Conservation (phyloP, 495 filamentous ascomycete species). For the Halenospora varia region DNA sequence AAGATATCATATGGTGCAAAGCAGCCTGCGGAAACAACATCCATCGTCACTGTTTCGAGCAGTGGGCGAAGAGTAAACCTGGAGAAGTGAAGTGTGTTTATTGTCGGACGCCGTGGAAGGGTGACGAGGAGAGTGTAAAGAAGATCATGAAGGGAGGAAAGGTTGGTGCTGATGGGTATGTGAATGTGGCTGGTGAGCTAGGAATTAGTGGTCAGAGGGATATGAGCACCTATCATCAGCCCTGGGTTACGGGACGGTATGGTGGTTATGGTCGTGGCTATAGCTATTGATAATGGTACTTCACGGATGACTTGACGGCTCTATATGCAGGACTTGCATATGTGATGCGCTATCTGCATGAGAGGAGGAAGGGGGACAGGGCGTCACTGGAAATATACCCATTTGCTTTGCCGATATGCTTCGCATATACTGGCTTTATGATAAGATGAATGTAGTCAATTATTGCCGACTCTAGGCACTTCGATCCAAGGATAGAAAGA, state of each 20-base stretch:
- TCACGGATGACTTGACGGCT: no score
- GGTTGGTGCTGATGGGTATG: constrained; percentile 47
- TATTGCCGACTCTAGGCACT: no score
- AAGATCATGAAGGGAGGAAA: constrained; percentile 16
- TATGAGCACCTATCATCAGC: constrained; percentile 21
- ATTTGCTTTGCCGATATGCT: no score
- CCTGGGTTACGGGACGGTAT: constrained; percentile 13
- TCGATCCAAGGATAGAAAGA: no score
- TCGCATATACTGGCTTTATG: no score
- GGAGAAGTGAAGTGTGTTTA: constrained; percentile 48
- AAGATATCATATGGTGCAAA: constrained; percentile 59
- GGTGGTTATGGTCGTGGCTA: constrained; percentile 4
- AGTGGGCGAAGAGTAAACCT: constrained; percentile 51
- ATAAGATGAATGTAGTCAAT: no score
- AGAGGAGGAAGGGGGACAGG: no score
- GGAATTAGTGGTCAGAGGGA: constrained; percentile 41
- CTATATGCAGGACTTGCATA: no score
- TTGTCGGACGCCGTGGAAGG: constrained; percentile 25
- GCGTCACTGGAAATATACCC: no score
- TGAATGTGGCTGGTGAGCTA: constrained; percentile 53
- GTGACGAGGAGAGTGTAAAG: constrained; percentile 20
- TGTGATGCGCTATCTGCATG: no score
- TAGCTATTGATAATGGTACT: neutral
- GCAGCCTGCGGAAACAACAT: constrained; percentile 63
- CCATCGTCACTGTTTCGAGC: constrained; percentile 57